These are phyloP conservation scores for Echeveria elegans DNA, from an alignment of 164 flowering plant species.

Conservation along the genomic window DNA sequence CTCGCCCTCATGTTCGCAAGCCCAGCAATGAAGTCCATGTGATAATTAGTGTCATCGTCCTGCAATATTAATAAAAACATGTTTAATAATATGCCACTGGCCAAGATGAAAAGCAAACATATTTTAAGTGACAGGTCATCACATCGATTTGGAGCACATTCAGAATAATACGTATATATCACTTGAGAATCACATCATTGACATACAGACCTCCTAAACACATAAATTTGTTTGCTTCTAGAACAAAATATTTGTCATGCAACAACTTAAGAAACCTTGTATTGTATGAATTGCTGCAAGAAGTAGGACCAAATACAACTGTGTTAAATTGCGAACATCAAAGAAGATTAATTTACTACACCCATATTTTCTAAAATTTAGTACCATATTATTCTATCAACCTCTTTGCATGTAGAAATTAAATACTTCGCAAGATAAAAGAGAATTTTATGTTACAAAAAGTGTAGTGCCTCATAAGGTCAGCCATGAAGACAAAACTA, in stretches of 20 bases:
- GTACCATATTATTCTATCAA: not conserved
- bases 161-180: constrained; percentile 31
- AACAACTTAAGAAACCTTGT: not conserved
- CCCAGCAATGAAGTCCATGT: constrained; percentile 79
- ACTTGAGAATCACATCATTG: not conserved
- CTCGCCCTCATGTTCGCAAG: constrained; percentile 91
- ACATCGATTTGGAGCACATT: not conserved
- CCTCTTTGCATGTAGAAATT: not conserved
- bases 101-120: not conserved
- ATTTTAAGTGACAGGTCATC: not conserved
- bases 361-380: not conserved
- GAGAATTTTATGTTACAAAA: not conserved
- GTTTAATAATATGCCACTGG: not conserved
- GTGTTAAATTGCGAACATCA: not conserved
- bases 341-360: not conserved
- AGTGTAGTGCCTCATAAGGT: too few species aligned
- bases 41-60: constrained; percentile 88
- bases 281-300: not conserved
- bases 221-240: not conserved
- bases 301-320: not conserved
- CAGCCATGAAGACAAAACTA: too few species aligned
- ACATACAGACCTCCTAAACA: not conserved
- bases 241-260: not conserved
- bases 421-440: too few species aligned
- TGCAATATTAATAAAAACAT: constrained; percentile 23